Evolutionary conservation across 495 filamentous ascomycete genomes (phyloP).

Genomic region (Neurospora pannonica): DNA sequence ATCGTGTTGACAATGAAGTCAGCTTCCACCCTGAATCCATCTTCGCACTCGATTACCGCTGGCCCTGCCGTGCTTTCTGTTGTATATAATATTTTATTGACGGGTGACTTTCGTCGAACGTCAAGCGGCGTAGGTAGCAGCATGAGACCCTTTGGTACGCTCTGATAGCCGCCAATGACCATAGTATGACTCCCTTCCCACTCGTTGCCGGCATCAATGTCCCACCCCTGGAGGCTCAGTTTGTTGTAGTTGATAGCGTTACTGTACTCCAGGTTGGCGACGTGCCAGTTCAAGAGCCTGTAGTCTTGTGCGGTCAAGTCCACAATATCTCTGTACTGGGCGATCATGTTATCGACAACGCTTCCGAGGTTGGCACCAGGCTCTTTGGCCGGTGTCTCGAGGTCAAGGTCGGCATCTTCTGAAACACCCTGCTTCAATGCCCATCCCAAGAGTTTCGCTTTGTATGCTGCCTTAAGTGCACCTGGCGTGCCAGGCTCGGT

Average conservation of each 20-base stretch:
- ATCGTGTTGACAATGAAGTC: conserved; percentile 84
- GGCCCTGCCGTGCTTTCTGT: conserved; percentile 23
- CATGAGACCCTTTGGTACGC: conserved; percentile 74
- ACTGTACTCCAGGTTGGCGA: conserved; percentile 95
- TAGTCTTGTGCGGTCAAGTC: conserved; percentile 79
- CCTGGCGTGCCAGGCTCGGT: conserved; percentile 47
- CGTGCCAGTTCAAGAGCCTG: conserved; percentile 92
- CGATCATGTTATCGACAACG: conserved; percentile 80
- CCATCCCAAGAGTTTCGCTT: conserved; percentile 77
- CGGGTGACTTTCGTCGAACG: conserved; percentile 59
- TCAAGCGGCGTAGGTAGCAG: conserved; percentile 69
- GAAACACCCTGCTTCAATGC: conserved; percentile 54
- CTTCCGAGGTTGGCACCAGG: conserved; percentile 68
- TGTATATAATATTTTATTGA: conserved; percentile 60
- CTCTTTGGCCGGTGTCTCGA: conserved; percentile 54
- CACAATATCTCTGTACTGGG: conserved; percentile 75
- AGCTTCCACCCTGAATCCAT: conserved; percentile 67
- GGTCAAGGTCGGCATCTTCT: conserved; percentile 56
- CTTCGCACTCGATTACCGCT: conserved; percentile 63
- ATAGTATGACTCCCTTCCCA: conserved; percentile 91
- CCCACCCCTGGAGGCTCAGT: conserved; percentile 86
- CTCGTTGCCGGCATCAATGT: conserved; percentile 94
- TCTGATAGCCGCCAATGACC: conserved; percentile 86
- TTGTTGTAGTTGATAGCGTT: conserved; percentile 81
- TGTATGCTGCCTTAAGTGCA: conserved; percentile 53